phyloP scores from a whole-genome alignment of 306 rosid genomes.

The Citrullus mucosospermus region DNA sequence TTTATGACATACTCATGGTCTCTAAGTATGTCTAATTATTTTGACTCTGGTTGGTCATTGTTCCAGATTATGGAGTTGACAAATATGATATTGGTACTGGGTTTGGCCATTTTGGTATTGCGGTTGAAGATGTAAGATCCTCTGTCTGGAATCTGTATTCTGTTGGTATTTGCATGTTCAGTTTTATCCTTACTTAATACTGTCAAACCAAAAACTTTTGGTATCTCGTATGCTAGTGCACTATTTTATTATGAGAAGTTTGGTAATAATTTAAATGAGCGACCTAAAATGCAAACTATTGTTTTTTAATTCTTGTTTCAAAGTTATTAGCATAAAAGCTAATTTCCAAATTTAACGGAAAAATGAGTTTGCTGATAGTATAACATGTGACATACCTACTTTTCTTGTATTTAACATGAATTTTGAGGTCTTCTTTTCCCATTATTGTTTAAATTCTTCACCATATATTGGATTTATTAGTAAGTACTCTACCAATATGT shows the following conservation, averaged over 20 bases:
- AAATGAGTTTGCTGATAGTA: neutral
- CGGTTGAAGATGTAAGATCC: constrained; percentile 85
- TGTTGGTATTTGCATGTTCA: neutral
- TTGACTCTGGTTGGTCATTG: constrained; percentile 8
- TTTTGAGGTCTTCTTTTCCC: neutral
- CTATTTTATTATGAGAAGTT: neutral
- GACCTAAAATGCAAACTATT: neutral
- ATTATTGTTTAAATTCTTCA: neutral
- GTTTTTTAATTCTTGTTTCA: neutral
- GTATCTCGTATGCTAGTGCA: neutral
- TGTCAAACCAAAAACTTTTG: neutral
- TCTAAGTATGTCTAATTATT: neutral
- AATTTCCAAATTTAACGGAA: neutral
- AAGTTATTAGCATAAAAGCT: neutral
- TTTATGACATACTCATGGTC: neutral
- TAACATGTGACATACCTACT: neutral
- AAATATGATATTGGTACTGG: constrained; percentile 66
- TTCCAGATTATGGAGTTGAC: constrained; percentile 79
- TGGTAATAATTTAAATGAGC: neutral
- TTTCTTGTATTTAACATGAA: neutral
- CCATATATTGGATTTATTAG: neutral
- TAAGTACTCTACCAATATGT: neutral
- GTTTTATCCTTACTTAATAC: neutral
- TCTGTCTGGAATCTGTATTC: neutral
- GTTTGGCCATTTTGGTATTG: constrained; percentile 80